phyloP scores from a whole-genome alignment of 1,284 basidiomycete species.

The Microbotryomycetes sp. region DNA sequence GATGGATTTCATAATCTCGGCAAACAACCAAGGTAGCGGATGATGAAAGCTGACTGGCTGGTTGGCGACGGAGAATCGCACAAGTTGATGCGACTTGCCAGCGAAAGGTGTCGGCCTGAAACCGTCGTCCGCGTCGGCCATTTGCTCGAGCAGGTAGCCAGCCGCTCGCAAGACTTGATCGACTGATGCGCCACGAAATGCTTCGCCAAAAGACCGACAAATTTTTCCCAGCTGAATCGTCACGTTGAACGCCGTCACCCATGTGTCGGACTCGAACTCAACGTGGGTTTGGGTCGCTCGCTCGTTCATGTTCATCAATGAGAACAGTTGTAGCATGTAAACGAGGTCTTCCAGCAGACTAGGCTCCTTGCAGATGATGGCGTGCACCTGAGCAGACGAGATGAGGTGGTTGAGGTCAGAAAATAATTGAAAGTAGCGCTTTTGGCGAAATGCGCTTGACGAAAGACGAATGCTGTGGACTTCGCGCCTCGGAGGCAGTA shows the following conservation, averaged over 20 bases:
- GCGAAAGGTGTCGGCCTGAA: constrained; percentile 53
- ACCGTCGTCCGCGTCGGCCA: constrained; percentile 49
- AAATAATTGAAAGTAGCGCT: constrained; percentile 56
- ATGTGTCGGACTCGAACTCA: constrained; percentile 88
- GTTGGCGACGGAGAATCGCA: constrained; percentile 69
- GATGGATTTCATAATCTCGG: constrained; percentile 67
- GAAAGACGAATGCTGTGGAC: constrained; percentile 27
- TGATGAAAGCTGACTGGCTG: constrained; percentile 90
- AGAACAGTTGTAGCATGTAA: constrained; percentile 83
- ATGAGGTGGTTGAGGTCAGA: constrained; percentile 36
- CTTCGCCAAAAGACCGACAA: constrained; percentile 79
- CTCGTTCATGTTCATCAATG: constrained; percentile 80
- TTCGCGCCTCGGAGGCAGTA: constrained; percentile 46
- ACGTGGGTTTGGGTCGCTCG: constrained; percentile 74
- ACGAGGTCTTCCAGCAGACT: constrained; percentile 43
- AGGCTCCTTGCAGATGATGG: constrained; percentile 8
- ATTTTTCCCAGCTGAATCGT: constrained; percentile 78
- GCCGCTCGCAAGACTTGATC: constrained; percentile 62
- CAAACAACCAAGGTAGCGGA: constrained; percentile 83
- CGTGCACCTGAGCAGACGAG: constrained; percentile 30
- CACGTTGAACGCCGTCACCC: constrained; percentile 89
- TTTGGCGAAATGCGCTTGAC: constrained; percentile 77
- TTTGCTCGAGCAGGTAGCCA: constrained; percentile 60
- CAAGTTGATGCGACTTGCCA: constrained; percentile 55
- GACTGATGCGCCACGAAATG: constrained; percentile 53